Evolutionary conservation across 768 basidiomycete genomes (phyloP).

Genomic region (Ramaria rubella): DNA sequence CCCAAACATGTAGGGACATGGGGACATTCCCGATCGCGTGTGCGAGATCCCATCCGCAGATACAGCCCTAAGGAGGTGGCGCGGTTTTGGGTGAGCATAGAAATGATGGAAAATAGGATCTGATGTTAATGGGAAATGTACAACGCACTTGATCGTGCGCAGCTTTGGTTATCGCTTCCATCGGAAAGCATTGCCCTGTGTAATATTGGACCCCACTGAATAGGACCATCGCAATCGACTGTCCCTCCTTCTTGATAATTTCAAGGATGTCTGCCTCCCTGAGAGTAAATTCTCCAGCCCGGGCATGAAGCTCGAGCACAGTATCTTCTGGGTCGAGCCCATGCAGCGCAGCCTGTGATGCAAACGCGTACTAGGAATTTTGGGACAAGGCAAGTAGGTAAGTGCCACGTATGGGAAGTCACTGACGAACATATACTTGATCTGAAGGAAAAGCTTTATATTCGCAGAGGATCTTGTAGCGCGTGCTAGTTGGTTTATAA

Average conservation of each 20-base stretch:
- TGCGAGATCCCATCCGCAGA: slow-evolving; percentile 95
- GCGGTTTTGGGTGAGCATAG: slow-evolving; percentile 15
- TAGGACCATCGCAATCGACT: slow-evolving; percentile 81
- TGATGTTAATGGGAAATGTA: neutral
- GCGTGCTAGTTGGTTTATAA: slow-evolving; percentile 77
- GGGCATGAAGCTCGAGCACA: slow-evolving; percentile 73
- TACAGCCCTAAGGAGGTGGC: slow-evolving; percentile 58
- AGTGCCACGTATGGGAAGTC: neutral
- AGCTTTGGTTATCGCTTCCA: slow-evolving; percentile 74
- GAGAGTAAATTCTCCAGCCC: slow-evolving; percentile 76
- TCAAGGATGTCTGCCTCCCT: slow-evolving; percentile 85
- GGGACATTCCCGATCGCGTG: slow-evolving; percentile 95
- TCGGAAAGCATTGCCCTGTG: slow-evolving; percentile 92
- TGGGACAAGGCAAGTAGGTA: neutral
- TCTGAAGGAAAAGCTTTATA: slow-evolving; percentile 94
- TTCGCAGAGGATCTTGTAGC: slow-evolving; percentile 95
- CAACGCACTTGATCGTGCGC: slow-evolving; percentile 69
- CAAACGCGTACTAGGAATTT: slow-evolving; percentile 77
- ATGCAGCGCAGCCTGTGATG: slow-evolving; percentile 82
- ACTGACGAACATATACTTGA: slow-evolving; percentile 46
- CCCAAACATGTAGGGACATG: slow-evolving; percentile 84
- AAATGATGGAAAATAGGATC: neutral
- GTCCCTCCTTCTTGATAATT: slow-evolving; percentile 62
- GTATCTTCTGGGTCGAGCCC: slow-evolving; percentile 66
- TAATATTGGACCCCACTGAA: slow-evolving; percentile 96